A percentile compares a stretch with the other conserved stretches of the same genome.
These are phyloP conservation scores for Neospermospora avenae DNA, from an alignment of 2,329 filamentous ascomycete species.

Conservation along the genomic window DNA sequence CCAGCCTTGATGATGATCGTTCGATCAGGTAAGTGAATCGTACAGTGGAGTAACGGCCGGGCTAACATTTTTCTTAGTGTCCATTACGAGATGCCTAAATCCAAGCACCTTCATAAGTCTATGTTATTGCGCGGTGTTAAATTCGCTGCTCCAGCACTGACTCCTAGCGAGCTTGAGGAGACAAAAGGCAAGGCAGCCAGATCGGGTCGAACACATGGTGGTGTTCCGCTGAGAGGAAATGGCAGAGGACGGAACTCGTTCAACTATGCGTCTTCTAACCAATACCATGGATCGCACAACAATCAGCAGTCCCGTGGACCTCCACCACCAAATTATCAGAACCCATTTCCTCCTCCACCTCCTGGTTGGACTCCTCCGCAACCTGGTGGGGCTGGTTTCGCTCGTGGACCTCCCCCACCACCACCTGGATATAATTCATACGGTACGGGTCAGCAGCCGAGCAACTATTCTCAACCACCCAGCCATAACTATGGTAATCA, in stretches of 20 bases:
- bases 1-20: slow-evolving; percentile 77
- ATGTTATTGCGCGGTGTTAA: slow-evolving; percentile 86
- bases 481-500: slow-evolving; percentile 14
- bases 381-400: slow-evolving; percentile 44
- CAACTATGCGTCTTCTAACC: slow-evolving; percentile 47
- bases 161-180: slow-evolving; percentile 70
- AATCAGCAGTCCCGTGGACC: slow-evolving; percentile 23
- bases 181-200: slow-evolving; percentile 64
- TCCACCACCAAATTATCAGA: slow-evolving; percentile 24
- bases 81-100: slow-evolving; percentile 76
- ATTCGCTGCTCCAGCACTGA: slow-evolving; percentile 68
- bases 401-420: slow-evolving; percentile 45
- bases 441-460: slow-evolving; percentile 21
- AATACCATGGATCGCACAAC: slow-evolving; percentile 16
- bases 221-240: slow-evolving; percentile 55
- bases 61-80: slow-evolving; percentile 54
- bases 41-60: not conserved
- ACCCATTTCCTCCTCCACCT: slow-evolving; percentile 28
- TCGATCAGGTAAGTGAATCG: slow-evolving; percentile 68
- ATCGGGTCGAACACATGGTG: slow-evolving; percentile 67
- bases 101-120: slow-evolving; percentile 77
- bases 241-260: slow-evolving; percentile 48
- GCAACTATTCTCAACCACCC: slow-evolving; percentile 24
- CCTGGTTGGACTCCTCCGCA: slow-evolving; percentile 43
- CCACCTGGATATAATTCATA: slow-evolving; percentile 36